Conservation (phyloP, 371 early-diverging fungal genomes). For the Rhizomucor miehei region DNA sequence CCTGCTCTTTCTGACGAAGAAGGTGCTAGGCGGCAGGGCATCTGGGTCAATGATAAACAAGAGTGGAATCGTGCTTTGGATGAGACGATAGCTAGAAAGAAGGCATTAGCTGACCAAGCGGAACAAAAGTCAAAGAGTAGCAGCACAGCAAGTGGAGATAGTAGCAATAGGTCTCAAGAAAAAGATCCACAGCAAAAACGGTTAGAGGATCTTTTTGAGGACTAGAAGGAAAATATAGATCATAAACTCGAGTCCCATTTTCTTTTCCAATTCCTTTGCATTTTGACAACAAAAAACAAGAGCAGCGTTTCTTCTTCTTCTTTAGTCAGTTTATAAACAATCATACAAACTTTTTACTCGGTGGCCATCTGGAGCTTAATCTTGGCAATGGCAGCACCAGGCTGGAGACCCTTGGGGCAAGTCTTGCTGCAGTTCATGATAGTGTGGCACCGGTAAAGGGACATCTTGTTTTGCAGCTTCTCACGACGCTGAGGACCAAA, state of each 20-base stretch:
- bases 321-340: neutral
- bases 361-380: constrained; percentile 92
- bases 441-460: constrained; percentile 97
- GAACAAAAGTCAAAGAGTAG: neutral
- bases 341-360: constrained; percentile 51
- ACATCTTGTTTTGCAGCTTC: constrained; percentile 92
- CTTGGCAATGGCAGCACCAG: constrained; percentile 92
- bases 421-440: constrained; percentile 98
- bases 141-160: too few relatives aligned
- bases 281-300: too few relatives aligned
- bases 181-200: constrained; percentile 4
- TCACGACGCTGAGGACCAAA: constrained; percentile 85
- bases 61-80: constrained; percentile 28
- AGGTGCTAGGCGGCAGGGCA: constrained; percentile 17
- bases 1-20: constrained; percentile 31
- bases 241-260: too few relatives aligned
- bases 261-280: too few relatives aligned
- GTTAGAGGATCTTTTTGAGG: constrained; percentile 20
- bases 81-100: constrained; percentile 1
- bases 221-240: constrained; percentile 6
- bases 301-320: neutral
- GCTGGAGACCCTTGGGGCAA: constrained; percentile 97
- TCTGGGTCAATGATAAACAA: constrained; percentile 34
- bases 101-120: neutral
- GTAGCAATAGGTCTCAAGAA: too few relatives aligned